Evolutionary conservation across 179 eudicot genomes (phyloP).

Genomic region (Nepenthes alata): DNA sequence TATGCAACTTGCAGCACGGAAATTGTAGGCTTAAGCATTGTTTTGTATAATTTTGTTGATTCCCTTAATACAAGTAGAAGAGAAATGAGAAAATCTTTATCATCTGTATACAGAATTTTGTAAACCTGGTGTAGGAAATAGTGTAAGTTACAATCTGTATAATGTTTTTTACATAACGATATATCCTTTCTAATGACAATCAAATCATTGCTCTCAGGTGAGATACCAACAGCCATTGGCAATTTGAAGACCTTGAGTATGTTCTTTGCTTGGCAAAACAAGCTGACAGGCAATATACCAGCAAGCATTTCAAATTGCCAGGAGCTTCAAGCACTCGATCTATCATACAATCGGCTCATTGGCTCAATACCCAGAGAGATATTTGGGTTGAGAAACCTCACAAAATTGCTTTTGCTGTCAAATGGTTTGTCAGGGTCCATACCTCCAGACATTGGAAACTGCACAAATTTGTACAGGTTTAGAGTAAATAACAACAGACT

Average conservation of each 20-base stretch:
- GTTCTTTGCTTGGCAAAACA: conserved; percentile 82
- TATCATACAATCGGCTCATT: conserved; percentile 53
- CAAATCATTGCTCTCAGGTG: conserved; percentile 34
- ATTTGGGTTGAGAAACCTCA: conserved; percentile 48
- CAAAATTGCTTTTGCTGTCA: conserved; percentile 57
- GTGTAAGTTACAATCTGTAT: too few relatives aligned
- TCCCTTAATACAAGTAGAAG: too few relatives aligned
- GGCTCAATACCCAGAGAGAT: conserved; percentile 57
- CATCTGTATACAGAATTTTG: too few relatives aligned
- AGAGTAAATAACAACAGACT: conserved; percentile 52
- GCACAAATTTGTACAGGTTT: conserved; percentile 65
- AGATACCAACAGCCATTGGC: conserved; percentile 51
- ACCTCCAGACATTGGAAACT: conserved; percentile 66
- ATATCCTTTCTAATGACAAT: not conserved
- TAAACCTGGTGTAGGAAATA: too few relatives aligned
- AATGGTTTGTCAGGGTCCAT: conserved; percentile 67
- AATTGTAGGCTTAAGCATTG: too few relatives aligned
- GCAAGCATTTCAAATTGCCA: conserved; percentile 41
- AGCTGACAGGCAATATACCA: conserved; percentile 65
- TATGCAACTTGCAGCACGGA: too few relatives aligned
- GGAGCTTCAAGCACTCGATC: conserved; percentile 67
- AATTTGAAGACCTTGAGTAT: conserved; percentile 48
- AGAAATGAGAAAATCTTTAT: too few relatives aligned
- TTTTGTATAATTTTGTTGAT: too few relatives aligned
- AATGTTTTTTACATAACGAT: too few relatives aligned